Evolutionary conservation across 208 protist genomes (phyloP).

Genomic region (Strigomonas culicis): DNA sequence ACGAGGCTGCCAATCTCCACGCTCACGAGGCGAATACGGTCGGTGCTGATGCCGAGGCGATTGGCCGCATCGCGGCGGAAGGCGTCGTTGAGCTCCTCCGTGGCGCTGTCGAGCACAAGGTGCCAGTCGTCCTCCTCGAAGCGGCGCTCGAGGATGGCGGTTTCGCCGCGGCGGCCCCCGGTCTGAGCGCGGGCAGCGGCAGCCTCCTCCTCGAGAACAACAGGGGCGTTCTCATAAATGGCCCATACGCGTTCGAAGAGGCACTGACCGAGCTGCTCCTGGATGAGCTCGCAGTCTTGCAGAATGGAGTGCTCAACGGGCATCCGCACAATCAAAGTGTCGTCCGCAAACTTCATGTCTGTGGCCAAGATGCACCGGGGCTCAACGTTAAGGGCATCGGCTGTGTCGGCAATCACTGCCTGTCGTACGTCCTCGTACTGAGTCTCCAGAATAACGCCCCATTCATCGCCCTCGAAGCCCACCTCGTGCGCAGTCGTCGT

Average conservation of each 20-base stretch:
- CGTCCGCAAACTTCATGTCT: conserved; percentile 19
- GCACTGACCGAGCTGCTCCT: conserved; percentile 42
- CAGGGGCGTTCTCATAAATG: conserved; percentile 25
- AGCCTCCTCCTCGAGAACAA: conserved; percentile 11
- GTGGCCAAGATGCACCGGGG: conserved; percentile 23
- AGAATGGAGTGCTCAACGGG: conserved; percentile 28
- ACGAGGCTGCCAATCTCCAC: conserved; percentile 16
- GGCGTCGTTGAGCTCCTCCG: conserved; percentile 16
- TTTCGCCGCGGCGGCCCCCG: conserved; percentile 23
- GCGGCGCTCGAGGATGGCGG: conserved; percentile 43
- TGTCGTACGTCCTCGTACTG: conserved; percentile 16
- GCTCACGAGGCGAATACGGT: conserved; percentile 24
- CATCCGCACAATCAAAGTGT: conserved; percentile 27
- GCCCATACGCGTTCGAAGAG: conserved; percentile 54
- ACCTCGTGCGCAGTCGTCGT: conserved; percentile 46
- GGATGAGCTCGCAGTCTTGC: conserved; percentile 31
- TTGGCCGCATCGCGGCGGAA: conserved; percentile 29
- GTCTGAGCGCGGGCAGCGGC: conserved; percentile 16
- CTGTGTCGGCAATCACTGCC: conserved; percentile 24
- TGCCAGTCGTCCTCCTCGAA: conserved; percentile 53
- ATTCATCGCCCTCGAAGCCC: conserved; percentile 51
- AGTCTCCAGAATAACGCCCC: conserved; percentile 25
- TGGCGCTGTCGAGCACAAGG: conserved; percentile 19
- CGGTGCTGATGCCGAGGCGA: conserved; percentile 22
- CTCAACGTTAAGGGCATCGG: conserved; percentile 20